Percentiles rank a stretch among this genome's conserved stretches.
Conservation (phyloP, 2,329 filamentous ascomycete species). For the Westerdykella aurantiaca region DNA sequence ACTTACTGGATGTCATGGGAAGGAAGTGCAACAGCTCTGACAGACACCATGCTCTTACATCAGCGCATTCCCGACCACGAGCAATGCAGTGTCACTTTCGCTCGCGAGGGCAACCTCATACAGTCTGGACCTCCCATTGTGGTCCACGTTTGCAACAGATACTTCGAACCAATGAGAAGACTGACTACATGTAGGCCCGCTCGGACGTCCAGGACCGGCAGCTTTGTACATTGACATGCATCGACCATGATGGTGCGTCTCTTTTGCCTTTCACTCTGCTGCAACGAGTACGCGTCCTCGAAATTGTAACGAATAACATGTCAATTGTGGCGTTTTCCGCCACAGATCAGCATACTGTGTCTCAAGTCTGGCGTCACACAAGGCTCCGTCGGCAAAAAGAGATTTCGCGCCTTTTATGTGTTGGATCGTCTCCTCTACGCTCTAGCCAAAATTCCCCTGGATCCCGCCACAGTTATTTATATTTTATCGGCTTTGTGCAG, state of each 20-base stretch:
- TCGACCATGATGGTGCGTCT: no score
- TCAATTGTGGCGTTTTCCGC: neutral
- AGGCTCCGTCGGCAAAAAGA: neutral
- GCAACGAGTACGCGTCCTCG: neutral
- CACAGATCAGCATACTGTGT: neutral
- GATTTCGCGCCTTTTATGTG: neutral
- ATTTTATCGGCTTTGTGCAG: conserved; percentile 1
- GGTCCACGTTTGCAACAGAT: no score
- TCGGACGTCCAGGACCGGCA: no score
- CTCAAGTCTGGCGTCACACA: neutral
- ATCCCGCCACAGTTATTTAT: conserved; percentile 33
- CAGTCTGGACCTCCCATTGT: no score
- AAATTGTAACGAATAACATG: neutral
- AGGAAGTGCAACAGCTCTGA: neutral
- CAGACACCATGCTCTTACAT: neutral
- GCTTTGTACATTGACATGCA: no score
- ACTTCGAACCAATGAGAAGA: no score
- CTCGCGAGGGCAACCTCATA: no score
- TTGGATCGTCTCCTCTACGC: neutral
- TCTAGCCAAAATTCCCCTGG: conserved; percentile 4
- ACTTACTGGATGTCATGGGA: neutral
- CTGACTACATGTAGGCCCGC: no score
- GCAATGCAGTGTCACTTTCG: neutral
- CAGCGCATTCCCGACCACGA: neutral
- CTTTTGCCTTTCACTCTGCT: no score